These are phyloP conservation scores for Peronospora farinosa DNA, from an alignment of 352 stramenopile genomes.

Conservation along the genomic window DNA sequence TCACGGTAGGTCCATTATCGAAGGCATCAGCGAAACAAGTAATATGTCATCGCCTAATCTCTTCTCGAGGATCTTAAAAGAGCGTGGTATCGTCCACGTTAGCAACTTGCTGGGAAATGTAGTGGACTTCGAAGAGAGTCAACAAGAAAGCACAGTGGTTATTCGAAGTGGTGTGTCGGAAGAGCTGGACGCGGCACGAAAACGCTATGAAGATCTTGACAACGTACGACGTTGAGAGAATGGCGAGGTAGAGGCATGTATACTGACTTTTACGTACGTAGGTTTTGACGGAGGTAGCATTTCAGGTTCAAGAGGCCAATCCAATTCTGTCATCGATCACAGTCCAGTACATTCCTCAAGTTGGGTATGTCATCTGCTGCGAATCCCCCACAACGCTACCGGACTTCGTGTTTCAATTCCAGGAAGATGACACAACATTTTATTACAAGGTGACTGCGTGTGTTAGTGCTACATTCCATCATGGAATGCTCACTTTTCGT, in stretches of 20 bases:
- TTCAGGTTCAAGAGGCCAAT: constrained; percentile 75
- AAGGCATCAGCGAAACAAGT: constrained; percentile 12
- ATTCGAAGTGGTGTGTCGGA: constrained; percentile 72
- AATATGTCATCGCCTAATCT: constrained; percentile 25
- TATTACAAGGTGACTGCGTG: constrained; percentile 70
- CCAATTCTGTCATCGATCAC: constrained; percentile 65
- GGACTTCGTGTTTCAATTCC: constrained; percentile 84
- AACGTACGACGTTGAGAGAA: constrained; percentile 35
- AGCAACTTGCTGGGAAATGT: constrained; percentile 80
- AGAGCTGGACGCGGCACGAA: constrained; percentile 54
- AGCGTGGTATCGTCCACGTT: constrained; percentile 48
- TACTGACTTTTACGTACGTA: constrained; percentile 19
- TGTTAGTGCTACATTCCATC: neutral
- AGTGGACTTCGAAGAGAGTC: constrained; percentile 77
- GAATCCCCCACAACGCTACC: constrained; percentile 56
- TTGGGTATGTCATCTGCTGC: constrained; percentile 82
- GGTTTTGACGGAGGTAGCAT: constrained; percentile 78
- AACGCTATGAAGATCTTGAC: constrained; percentile 78
- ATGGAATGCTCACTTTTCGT: neutral
- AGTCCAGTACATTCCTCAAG: constrained; percentile 83
- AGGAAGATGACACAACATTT: constrained; percentile 81
- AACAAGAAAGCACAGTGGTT: constrained; percentile 48
- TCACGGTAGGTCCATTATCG: constrained; percentile 25
- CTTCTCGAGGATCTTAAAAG: constrained; percentile 27
- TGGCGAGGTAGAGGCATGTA: neutral